Base-by-base conservation (phyloP, 1,284 basidiomycete species). In the Takashimella tepidaria region DNA sequence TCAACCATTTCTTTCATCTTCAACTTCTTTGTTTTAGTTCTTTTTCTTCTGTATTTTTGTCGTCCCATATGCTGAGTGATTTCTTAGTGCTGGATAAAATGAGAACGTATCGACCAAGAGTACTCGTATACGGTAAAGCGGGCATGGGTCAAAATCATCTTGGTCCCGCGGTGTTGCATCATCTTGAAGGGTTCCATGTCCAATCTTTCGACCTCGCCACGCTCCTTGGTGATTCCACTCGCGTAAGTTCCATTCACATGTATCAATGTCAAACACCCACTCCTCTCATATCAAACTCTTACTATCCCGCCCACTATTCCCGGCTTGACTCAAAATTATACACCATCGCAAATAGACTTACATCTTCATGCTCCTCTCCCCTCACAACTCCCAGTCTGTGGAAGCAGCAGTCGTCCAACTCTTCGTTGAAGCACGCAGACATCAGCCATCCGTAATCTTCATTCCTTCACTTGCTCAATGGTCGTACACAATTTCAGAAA, bases 391-490 rank as follows among this genome's bases (percentile, higher is more conserved):
- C 6, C 59, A 92, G 88, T 92, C 92, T 3, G 79, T 86, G 3
- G 96, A 99, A 76, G 89, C 95, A 1, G 86, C 89, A 2, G 86
- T 97, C 53, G 90, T 98, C 1, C 95, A 98, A 64, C 81, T 97
- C n/a, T 98, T 98, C 66, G 83, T 93, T 19, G 96, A 99, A 73
- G 96, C 96, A 0, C 98, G 97, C 72, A 85, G 96, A 25, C 91
- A 97, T 70, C 93, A 97, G 66, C 96, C 96, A 0, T 93, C 92
- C 0, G 86, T 98, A 42, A 82, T 98, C 47, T 98, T 92, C 74
- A 91, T 98, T 45, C 96, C 95, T 0, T 89, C 90, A 0, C 80
- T 98, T 1, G 72, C 84, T 1, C 84, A 87, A 5, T 98, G 95
- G 93, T 87, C 88, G 50, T 78, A 84, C 1, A 85, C 91, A 1